Evolutionary conservation across 139 green algal genomes (phyloP), one percentile per base, ranked within the genome.

Genomic region (Chlamydomonas eustigma): DNA sequence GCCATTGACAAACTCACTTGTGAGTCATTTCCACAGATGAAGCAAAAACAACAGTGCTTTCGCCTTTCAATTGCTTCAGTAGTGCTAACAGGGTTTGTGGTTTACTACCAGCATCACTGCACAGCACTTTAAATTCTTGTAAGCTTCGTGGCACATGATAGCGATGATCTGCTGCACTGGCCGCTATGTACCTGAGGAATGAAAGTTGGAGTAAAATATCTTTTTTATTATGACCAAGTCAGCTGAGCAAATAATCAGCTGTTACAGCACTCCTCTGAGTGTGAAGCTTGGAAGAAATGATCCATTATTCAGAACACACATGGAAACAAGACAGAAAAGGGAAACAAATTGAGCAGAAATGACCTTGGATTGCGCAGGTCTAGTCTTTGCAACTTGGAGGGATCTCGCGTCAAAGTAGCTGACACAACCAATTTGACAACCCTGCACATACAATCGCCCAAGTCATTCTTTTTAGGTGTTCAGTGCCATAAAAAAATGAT

Each of bases 371-470:
- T 83, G 68, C 94, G 80, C 74, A 98, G 85, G 30, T 63, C 73
- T 50, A 97, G 78, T 50, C 85, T 79, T 64, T 87, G 78, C 31
- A 96, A 76, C 81, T 97, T 98, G 58, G 89, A 79, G 2, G 94
- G 94, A 81, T 98, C 94, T 1, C 83, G 86, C 0, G 94, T 98
- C 24, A 98, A 85, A 0, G 94, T 98, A 38, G 94, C 94, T 0
- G 91, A 97, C 24, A 92, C 90, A 0, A 97, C 73, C 30, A 98
- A 74, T 83, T 97, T 98, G 5, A 97, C 76, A 4, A 88, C 50
- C 5, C 88, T 74, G n/a, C 34, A n/a, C n/a, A n/a, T n/a, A n/a
- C n/a, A n/a, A n/a, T n/a, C n/a, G n/a, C n/a, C n/a, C n/a, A n/a
- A n/a, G n/a, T n/a, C n/a, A n/a, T n/a, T n/a, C n/a, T n/a, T n/a